Conservation (phyloP, 306 rosid genomes). For the Trifolium subterraneum region DNA sequence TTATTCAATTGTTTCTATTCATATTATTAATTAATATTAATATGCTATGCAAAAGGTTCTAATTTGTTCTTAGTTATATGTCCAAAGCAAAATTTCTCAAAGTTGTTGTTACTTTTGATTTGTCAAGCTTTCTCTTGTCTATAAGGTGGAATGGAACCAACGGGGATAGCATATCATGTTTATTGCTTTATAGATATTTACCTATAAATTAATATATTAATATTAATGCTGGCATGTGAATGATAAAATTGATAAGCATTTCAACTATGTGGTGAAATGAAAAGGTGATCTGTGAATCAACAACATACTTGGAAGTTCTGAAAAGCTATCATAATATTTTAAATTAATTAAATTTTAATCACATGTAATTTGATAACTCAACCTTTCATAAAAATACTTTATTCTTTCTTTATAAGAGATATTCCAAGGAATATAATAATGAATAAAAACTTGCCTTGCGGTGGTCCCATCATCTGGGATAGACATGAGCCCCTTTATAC, state of each 20-base stretch:
- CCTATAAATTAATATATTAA: neutral
- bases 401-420: constrained; percentile 9
- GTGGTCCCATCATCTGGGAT: constrained; percentile 88
- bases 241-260: constrained; percentile 36
- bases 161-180: neutral
- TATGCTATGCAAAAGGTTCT: too few species aligned
- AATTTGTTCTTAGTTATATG: constrained; percentile 2
- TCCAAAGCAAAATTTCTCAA: neutral
- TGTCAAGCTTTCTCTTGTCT: too few species aligned
- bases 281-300: constrained; percentile 17
- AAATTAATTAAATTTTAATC: constrained; percentile 8
- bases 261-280: constrained; percentile 27
- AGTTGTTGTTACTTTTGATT: constrained; percentile 11
- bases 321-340: constrained; percentile 20
- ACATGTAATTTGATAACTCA: neutral
- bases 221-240: constrained; percentile 4
- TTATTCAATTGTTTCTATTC: constrained; percentile 1
- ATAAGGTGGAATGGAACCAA: constrained; percentile 14
- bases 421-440: constrained; percentile 10
- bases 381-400: constrained; percentile 10
- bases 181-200: constrained; percentile 11
- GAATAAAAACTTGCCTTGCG: constrained; percentile 53
- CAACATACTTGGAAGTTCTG: constrained; percentile 36
- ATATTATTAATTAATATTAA: too few species aligned
- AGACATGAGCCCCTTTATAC: constrained; percentile 97